Conservation (phyloP, 192 early-diverging fungal species). For the Spizellomyces sp. region DNA sequence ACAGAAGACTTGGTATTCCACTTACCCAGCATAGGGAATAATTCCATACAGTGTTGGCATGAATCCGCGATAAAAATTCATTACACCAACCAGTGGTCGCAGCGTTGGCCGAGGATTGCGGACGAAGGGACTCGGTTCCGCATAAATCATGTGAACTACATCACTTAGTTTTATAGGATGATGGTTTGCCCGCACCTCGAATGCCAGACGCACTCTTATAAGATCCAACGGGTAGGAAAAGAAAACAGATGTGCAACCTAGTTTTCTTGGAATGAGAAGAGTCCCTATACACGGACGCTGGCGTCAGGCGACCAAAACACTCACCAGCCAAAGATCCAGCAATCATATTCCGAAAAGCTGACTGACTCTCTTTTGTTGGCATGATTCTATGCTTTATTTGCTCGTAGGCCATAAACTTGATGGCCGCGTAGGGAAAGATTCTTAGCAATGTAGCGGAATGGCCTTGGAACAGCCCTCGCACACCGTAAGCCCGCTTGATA, state of each 20-base stretch:
- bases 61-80: constrained; percentile 97
- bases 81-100: constrained; percentile 36
- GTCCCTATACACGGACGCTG: constrained; percentile 69
- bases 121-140: constrained; percentile 61
- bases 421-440: constrained; percentile 96
- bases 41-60: constrained; percentile 88
- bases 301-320: constrained; percentile 50
- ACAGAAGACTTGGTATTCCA: background rate
- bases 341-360: constrained; percentile 71
- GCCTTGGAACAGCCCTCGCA: constrained; percentile 88
- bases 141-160: constrained; percentile 65
- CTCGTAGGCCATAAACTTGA: constrained; percentile 97
- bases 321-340: constrained; percentile 74
- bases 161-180: constrained; percentile 18
- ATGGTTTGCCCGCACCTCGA: constrained; percentile 60
- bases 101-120: constrained; percentile 2
- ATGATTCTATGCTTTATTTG: constrained; percentile 75
- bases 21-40: constrained; percentile 89
- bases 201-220: constrained; percentile 91
- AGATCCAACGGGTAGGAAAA: constrained; percentile 94
- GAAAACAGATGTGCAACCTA: constrained; percentile 85
- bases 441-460: constrained; percentile 90
- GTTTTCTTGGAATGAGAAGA: background rate
- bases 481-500: constrained; percentile 72
- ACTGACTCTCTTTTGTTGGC: constrained; percentile 64